Evolutionary conservation across 345 rosid species (phyloP).

Genomic region (Conringia planisiliqua): DNA sequence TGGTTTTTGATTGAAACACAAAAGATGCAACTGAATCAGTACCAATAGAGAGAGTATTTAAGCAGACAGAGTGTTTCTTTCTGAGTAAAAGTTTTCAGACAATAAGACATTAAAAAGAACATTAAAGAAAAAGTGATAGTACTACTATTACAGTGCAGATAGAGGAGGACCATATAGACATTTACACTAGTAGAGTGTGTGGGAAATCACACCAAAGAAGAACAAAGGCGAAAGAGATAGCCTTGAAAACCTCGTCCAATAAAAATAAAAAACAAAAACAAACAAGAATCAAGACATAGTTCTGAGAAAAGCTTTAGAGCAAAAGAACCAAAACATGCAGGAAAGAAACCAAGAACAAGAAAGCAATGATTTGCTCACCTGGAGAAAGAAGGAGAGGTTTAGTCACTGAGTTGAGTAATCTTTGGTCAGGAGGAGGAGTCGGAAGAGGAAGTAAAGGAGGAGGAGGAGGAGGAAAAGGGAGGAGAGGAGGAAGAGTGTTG

Average conservation of each 20-base stretch:
- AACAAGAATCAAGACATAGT: conserved; percentile 1
- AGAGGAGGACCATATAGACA: conserved; percentile 27
- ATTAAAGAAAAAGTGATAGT: conserved; percentile 24
- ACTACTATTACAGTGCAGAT: not conserved
- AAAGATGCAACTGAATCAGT: conserved; percentile 26
- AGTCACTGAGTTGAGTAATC: conserved; percentile 44
- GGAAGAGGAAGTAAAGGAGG: conserved; percentile 49
- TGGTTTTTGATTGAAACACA: not conserved
- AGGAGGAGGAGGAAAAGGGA: conserved; percentile 71
- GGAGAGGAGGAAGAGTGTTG: conserved; percentile 53
- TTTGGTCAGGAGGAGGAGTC: conserved; percentile 40
- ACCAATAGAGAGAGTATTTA: conserved; percentile 14
- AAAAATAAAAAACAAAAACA: not conserved
- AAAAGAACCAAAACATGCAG: conserved; percentile 34
- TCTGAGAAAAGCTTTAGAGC: conserved; percentile 3
- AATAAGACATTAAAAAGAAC: conserved; percentile 24
- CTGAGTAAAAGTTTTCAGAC: not conserved
- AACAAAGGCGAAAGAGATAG: conserved; percentile 8
- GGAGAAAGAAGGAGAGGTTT: conserved; percentile 53
- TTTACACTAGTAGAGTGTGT: conserved; percentile 11
- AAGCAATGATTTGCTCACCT: conserved; percentile 32
- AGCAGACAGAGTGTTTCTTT: conserved; percentile 21
- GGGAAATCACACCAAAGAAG: conserved; percentile 20
- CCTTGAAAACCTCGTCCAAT: conserved; percentile 32
- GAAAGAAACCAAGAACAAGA: conserved; percentile 40